Evolutionary conservation across 441 rosid species (phyloP).

Genomic region (Populus tomentosa): DNA sequence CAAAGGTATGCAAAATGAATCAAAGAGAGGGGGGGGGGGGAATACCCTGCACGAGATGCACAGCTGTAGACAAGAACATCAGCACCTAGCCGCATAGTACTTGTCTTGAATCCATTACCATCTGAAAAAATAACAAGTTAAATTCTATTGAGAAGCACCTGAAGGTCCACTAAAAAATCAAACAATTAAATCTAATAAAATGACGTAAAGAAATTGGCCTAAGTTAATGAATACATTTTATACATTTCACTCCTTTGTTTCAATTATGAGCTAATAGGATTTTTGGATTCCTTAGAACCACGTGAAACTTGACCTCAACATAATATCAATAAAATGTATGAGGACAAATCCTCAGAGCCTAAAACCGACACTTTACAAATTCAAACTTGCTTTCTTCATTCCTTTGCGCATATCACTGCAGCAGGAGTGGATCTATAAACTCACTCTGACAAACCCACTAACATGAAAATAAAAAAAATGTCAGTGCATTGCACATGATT

Average conservation of each 20-base stretch:
- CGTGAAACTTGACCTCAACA: not conserved
- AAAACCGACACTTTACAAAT: not conserved
- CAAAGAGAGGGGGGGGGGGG: not conserved
- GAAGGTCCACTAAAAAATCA: not conserved
- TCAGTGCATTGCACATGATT: not conserved
- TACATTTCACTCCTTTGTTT: not conserved
- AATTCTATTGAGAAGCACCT: not conserved
- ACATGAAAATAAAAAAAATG: not conserved
- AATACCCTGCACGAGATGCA: conserved; percentile 58
- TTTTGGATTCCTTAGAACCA: not conserved
- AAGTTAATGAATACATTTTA: not conserved
- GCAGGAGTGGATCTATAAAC: not conserved
- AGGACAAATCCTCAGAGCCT: not conserved
- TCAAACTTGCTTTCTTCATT: not conserved
- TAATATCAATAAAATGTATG: not conserved
- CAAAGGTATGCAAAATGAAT: conserved; percentile 1
- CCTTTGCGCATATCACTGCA: not conserved
- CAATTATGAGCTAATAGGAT: not conserved
- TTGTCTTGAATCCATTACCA: conserved; percentile 99
- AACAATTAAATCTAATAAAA: not conserved
- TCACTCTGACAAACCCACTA: not conserved
- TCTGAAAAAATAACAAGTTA: conserved; percentile 37
- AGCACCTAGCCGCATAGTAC: conserved; percentile 97
- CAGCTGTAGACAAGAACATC: conserved; percentile 85
- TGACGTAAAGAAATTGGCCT: not conserved